Evolutionary conservation across 257 asterid genomes (phyloP), one percentile per base, ranked within the genome.

Genomic region (Haberlea rhodopensis): DNA sequence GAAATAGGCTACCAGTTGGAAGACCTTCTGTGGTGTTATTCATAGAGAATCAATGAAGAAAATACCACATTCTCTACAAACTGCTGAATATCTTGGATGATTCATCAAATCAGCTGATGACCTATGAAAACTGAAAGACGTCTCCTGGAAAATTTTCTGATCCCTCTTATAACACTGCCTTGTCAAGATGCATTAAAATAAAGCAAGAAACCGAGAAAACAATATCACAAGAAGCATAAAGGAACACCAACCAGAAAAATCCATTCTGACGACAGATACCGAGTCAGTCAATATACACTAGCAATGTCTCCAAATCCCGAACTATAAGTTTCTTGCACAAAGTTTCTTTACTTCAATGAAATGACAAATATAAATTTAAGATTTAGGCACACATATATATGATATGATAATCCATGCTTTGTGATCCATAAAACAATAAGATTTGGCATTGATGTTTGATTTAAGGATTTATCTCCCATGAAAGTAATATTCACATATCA

Each of bases 261-360:
- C 84, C 89, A 76, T 66, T 82, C 87, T 68, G 86, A 76, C 72
- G 78, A 89, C 75, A 77, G 72, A 75, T 66, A 73, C 79, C 65
- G 72, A 76, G 76, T 75, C 80, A 74, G 76, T 74, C n/a, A 67
- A 53, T 62, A 67, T 54, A 63, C 54, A 66, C 55, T 69, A 53
- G 63, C 53, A 57, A 75, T 37, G 71, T 53, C 49, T 74, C 48
- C 43, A 67, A 64, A 56, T 63, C 34, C 63, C 66, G 48, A 65
- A 63, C 53, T 31, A n/a, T 24, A 53, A 60, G 43, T 40, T 24
- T 40, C 69, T 52, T 64, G 62, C 18, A 71, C 53, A 29, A 57
- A 57, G 60, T 62, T 64, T 59, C 73, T 49, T 43, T 20, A 58
- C 61, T 53, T 37, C 48, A 61, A 20, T 48, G 43, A 37, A 59